Evolutionary conservation across 352 stramenopile genomes (phyloP).

Genomic region (Lagenidium giganteum): DNA sequence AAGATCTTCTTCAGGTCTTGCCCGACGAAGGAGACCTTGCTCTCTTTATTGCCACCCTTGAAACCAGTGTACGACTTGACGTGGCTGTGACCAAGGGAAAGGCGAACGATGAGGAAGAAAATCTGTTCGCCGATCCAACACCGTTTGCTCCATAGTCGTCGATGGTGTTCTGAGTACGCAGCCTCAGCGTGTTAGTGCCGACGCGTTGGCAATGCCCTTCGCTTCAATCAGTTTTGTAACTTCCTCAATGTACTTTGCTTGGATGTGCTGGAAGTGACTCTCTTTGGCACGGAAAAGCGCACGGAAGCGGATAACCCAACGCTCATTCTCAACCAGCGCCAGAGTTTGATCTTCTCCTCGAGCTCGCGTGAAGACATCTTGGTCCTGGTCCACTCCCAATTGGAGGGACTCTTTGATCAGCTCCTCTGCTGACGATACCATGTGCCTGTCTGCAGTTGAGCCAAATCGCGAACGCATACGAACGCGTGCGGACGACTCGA

Average conservation of each 20-base stretch:
- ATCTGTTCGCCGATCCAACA: too few relatives aligned
- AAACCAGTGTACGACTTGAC: constrained; percentile 55
- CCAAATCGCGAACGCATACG: too few relatives aligned
- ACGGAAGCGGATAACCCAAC: constrained; percentile 55
- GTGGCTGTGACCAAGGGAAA: too few relatives aligned
- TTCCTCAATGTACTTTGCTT: constrained; percentile 53
- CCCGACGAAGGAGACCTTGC: constrained; percentile 71
- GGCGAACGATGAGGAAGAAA: too few relatives aligned
- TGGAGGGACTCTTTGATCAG: constrained; percentile 26
- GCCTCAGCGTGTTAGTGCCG: too few relatives aligned
- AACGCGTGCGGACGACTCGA: constrained; percentile 36
- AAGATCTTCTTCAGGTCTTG: constrained; percentile 73
- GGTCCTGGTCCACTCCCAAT: constrained; percentile 18
- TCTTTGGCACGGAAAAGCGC: constrained; percentile 43
- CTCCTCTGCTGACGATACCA: too few relatives aligned
- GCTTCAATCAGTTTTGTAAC: constrained; percentile 62
- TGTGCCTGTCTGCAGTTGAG: too few relatives aligned
- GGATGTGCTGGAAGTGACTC: constrained; percentile 8
- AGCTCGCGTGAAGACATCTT: constrained; percentile 38
- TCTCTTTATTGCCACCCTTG: constrained; percentile 72
- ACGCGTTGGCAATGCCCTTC: constrained; percentile 28
- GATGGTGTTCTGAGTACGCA: too few relatives aligned
- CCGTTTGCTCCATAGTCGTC: too few relatives aligned
- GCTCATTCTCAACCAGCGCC: constrained; percentile 31
- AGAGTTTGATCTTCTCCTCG: constrained; percentile 47